Evolutionary conservation across 176 grass and related monocot genomes (phyloP).

Genomic region (Puya raimondii): DNA sequence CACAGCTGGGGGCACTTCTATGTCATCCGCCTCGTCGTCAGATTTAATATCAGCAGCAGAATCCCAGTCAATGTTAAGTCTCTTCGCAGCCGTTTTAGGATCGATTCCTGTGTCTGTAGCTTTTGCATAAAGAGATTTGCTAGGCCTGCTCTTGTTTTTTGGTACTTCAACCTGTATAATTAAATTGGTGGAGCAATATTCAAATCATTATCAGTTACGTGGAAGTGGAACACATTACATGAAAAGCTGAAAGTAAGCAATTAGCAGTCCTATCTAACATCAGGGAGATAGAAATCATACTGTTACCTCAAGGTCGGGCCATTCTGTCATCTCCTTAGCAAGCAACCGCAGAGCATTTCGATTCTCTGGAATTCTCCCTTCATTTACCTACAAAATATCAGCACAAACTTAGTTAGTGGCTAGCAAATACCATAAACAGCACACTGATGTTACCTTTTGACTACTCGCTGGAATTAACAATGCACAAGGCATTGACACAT

Average conservation of each 20-base stretch:
- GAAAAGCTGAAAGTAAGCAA: background rate
- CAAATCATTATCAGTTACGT: background rate
- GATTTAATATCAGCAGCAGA: constrained; percentile 71
- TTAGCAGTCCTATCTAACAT: too few relatives aligned
- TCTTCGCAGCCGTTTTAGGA: constrained; percentile 68
- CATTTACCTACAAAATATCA: constrained; percentile 54
- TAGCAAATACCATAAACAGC: background rate
- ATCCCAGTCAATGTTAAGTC: constrained; percentile 87
- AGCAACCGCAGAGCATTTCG: constrained; percentile 59
- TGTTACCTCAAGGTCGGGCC: constrained; percentile 78
- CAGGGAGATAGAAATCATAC: background rate
- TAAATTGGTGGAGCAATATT: constrained; percentile 5
- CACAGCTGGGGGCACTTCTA: constrained; percentile 75
- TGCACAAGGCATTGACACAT: too few relatives aligned
- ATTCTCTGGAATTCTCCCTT: constrained; percentile 78
- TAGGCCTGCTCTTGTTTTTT: constrained; percentile 52
- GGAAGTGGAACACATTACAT: background rate
- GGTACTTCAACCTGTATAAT: constrained; percentile 47
- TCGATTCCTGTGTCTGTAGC: constrained; percentile 88
- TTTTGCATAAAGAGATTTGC: constrained; percentile 80
- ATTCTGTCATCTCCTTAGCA: constrained; percentile 85
- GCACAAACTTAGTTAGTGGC: background rate
- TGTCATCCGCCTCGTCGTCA: constrained; percentile 38
- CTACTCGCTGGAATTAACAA: background rate
- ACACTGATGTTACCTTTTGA: background rate